Conservation (phyloP, 2,329 filamentous ascomycete genomes). For the Colletotrichum cereale region DNA sequence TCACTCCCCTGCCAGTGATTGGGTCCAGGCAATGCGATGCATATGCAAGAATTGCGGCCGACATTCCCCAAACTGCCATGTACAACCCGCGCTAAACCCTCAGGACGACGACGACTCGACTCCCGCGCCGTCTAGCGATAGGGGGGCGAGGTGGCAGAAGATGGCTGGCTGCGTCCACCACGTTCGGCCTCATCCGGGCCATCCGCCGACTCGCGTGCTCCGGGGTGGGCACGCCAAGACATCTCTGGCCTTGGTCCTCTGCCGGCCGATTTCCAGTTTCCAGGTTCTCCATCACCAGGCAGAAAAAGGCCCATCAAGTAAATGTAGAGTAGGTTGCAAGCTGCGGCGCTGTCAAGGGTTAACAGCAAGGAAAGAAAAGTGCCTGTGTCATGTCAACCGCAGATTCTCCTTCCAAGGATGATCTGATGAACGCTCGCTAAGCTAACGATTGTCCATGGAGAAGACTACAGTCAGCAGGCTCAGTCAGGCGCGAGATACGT, state of each 20-base stretch:
- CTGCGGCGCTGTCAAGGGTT: background rate
- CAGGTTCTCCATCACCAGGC: background rate
- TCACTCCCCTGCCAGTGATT: background rate
- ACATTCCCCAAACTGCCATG: constrained; percentile 37
- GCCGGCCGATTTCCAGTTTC: constrained; percentile 21
- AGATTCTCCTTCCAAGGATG: background rate
- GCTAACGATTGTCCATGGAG: background rate
- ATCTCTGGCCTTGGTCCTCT: constrained; percentile 2
- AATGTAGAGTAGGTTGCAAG: background rate
- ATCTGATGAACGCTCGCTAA: constrained; percentile 4
- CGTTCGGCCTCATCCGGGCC: constrained; percentile 28
- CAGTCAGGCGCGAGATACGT: background rate
- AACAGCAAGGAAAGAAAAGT: background rate
- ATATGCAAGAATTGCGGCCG: constrained; percentile 38
- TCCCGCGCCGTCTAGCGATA: background rate
- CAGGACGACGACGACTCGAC: constrained; percentile 20
- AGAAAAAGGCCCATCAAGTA: background rate
- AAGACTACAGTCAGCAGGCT: background rate
- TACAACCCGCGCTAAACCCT: constrained; percentile 28
- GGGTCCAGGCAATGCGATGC: constrained; percentile 3
- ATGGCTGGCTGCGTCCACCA: constrained; percentile 22
- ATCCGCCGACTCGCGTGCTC: constrained; percentile 25
- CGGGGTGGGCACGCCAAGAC: constrained; percentile 25
- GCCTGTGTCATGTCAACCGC: constrained; percentile 5
- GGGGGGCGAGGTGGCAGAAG: constrained; percentile 28